A percentile compares a stretch with the other conserved stretches of the same genome.
Conservation (phyloP, 768 basidiomycete genomes). For the Psilocybe subaeruginosa region DNA sequence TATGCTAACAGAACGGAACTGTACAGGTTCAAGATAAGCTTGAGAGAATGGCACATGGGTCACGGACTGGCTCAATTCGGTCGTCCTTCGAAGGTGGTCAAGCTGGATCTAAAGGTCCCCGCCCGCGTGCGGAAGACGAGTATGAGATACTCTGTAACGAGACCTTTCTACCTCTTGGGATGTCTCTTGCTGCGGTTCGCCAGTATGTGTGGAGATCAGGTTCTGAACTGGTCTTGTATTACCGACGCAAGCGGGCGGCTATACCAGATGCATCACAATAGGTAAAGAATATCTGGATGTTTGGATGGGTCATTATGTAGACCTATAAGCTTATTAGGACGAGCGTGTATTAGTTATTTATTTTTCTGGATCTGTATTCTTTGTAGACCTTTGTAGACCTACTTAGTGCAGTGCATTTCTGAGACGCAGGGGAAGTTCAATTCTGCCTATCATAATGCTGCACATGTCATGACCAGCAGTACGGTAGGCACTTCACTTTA, state of each 20-base stretch:
- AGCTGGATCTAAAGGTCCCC: constrained; percentile 19
- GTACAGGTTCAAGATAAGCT: constrained; percentile 82
- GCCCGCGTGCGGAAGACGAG: constrained; percentile 57
- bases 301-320: neutral
- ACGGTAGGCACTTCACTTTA: too few relatives aligned
- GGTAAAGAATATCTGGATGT: neutral
- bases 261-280: neutral
- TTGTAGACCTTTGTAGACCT: too few relatives aligned
- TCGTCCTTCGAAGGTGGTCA: constrained; percentile 37
- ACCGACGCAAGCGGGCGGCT: constrained; percentile 49
- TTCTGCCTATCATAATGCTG: too few relatives aligned
- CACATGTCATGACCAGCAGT: too few relatives aligned
- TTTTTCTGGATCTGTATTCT: neutral
- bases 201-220: constrained; percentile 88
- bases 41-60: constrained; percentile 51
- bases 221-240: constrained; percentile 75
- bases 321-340: neutral
- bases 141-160: constrained; percentile 93
- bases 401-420: too few relatives aligned
- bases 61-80: constrained; percentile 33
- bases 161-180: constrained; percentile 76
- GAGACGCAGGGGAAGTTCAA: too few relatives aligned
- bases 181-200: constrained; percentile 89
- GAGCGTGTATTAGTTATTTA: neutral
- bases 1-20: neutral